A percentile compares a stretch with the other conserved stretches of the same genome.
Evolutionary conservation across 2,329 filamentous ascomycete species (phyloP).

Genomic region (Epichloe typhina): DNA sequence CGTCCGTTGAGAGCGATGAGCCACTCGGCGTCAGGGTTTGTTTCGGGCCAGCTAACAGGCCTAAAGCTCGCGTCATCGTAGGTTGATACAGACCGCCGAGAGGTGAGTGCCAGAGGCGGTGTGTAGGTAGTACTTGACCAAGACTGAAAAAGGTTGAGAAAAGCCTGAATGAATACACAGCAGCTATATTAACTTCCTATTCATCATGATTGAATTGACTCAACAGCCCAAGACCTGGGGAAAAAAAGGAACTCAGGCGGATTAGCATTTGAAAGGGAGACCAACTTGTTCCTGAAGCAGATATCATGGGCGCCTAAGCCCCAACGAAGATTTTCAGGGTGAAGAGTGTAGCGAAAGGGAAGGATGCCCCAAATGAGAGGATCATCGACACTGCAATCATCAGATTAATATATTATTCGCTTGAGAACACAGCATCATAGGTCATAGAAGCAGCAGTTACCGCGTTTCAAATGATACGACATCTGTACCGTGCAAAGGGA

Average conservation of each 20-base stretch:
- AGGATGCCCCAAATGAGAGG: constrained; percentile 87
- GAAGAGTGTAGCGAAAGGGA: constrained; percentile 59
- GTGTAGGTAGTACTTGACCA: constrained; percentile 83
- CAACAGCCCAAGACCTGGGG: background rate
- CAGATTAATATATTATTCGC: background rate
- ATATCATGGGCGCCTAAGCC: constrained; percentile 88
- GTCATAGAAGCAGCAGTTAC: background rate
- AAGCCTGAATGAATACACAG: constrained; percentile 31
- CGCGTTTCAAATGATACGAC: too few relatives aligned
- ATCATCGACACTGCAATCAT: constrained; percentile 63
- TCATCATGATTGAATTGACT: background rate
- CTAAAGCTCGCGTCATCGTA: constrained; percentile 73
- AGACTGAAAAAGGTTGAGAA: constrained; percentile 70
- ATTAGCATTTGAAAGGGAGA: background rate
- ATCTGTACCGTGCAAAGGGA: too few relatives aligned
- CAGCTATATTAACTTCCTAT: background rate
- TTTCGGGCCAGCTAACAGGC: constrained; percentile 52
- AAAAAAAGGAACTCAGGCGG: background rate
- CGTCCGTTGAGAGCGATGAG: constrained; percentile 51
- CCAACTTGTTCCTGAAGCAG: constrained; percentile 76
- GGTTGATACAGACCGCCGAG: constrained; percentile 83
- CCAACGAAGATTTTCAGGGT: constrained; percentile 70
- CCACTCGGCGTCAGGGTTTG: constrained; percentile 35
- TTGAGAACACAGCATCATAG: background rate
- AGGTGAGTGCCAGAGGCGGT: constrained; percentile 64